Conservation (phyloP, 306 rosid genomes). For the Trichosanthes cucumerina region DNA sequence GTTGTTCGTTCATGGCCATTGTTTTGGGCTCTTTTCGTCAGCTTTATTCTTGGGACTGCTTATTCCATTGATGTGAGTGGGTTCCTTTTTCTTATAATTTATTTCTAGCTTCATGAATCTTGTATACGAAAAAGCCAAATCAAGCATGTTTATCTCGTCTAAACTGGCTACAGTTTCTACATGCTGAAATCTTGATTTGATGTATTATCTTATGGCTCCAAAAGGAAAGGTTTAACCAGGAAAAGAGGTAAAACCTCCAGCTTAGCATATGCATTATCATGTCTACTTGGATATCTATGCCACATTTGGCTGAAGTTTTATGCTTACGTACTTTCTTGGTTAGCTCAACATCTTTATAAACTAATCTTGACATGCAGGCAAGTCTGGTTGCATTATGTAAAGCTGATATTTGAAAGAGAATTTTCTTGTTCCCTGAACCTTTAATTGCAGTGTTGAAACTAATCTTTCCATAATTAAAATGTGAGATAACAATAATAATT, state of each 20-base stretch:
- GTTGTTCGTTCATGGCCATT: slow-evolving; percentile 94
- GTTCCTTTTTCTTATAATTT: slow-evolving; percentile 2
- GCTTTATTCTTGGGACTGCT: slow-evolving; percentile 88
- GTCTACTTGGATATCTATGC: not conserved
- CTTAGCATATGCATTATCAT: not conserved
- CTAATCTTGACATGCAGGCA: not conserved
- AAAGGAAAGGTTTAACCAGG: not conserved
- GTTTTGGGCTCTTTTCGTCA: slow-evolving; percentile 87
- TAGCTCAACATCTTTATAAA: not conserved
- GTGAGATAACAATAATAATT: not conserved
- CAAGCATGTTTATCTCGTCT: not conserved
- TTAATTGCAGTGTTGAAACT: not conserved
- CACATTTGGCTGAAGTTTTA: not conserved
- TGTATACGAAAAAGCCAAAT: not conserved
- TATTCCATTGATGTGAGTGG: slow-evolving; percentile 87
- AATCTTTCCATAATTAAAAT: not conserved
- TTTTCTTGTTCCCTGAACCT: not conserved
- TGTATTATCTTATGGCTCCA: not conserved
- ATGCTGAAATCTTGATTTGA: not conserved
- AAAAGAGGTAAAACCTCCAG: not conserved
- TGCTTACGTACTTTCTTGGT: not conserved
- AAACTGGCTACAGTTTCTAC: not conserved
- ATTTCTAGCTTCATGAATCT: not conserved
- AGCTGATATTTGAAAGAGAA: not conserved
- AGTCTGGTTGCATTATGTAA: not conserved